Percentiles rank a stretch among this genome's conserved stretches.
Evolutionary conservation across 1,139 yeast species (phyloP).

Genomic region (Pneumocystis oryctolagi): DNA sequence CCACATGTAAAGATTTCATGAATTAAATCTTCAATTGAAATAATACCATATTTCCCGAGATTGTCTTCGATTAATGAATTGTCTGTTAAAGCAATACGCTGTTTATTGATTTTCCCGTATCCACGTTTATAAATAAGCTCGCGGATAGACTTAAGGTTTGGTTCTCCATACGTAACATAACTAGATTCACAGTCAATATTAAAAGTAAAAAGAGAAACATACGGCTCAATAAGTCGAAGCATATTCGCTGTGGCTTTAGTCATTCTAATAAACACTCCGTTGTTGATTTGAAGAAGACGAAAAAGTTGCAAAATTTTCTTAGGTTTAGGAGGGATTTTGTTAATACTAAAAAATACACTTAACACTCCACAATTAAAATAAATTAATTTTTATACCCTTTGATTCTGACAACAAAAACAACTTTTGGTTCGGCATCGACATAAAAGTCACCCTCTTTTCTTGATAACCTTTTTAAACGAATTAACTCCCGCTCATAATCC

Average conservation of each 20-base stretch:
- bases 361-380: not conserved
- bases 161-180: slow-evolving; percentile 92
- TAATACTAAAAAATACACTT: slow-evolving; percentile 31
- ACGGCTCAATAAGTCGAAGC: slow-evolving; percentile 95
- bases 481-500: slow-evolving; percentile 84
- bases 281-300: slow-evolving; percentile 95
- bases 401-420: slow-evolving; percentile 95
- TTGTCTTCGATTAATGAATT: slow-evolving; percentile 85
- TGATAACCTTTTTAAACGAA: slow-evolving; percentile 90
- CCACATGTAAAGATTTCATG: slow-evolving; percentile 80
- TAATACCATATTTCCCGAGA: slow-evolving; percentile 93
- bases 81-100: slow-evolving; percentile 89
- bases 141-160: slow-evolving; percentile 89
- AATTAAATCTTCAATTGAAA: slow-evolving; percentile 91
- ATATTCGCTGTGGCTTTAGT: slow-evolving; percentile 98
- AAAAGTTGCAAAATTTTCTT: slow-evolving; percentile 97
- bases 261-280: slow-evolving; percentile 94
- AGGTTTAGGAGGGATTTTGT: slow-evolving; percentile 99
- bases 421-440: slow-evolving; percentile 94
- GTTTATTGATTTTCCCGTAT: slow-evolving; percentile 97
- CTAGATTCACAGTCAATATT: not conserved
- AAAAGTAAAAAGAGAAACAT: slow-evolving; percentile 24
- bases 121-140: slow-evolving; percentile 99
- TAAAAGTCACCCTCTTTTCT: slow-evolving; percentile 92
- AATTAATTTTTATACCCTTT: slow-evolving; percentile 50